Conservation (phyloP, 257 asterid species). For the Jasminum sambac region DNA sequence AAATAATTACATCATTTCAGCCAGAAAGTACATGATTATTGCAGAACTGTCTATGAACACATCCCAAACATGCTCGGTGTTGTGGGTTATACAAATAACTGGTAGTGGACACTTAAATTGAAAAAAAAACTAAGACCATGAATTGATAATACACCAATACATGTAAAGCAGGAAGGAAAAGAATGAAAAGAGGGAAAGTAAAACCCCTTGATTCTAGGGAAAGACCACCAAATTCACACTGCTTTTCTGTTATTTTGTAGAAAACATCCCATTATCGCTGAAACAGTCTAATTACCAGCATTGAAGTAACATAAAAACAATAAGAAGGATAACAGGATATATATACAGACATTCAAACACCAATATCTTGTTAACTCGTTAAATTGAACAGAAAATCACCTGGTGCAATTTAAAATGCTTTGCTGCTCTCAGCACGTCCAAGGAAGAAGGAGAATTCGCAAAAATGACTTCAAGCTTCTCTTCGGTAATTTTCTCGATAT, state of each 20-base stretch:
- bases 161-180: background rate
- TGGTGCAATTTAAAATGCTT: conserved; percentile 78
- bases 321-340: background rate
- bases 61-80: background rate
- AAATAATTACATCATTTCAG: background rate
- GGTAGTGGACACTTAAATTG: background rate
- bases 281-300: background rate
- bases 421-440: conserved; percentile 84
- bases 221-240: background rate
- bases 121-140: background rate
- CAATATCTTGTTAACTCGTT: background rate
- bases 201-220: background rate
- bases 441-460: conserved; percentile 74
- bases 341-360: background rate
- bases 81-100: background rate
- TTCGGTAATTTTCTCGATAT: conserved; percentile 62
- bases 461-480: conserved; percentile 58
- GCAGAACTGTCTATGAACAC: too few species aligned
- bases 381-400: conserved; percentile 38
- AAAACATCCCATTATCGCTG: background rate
- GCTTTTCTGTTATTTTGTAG: background rate
- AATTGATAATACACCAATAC: background rate
- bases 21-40: background rate
- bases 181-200: background rate
- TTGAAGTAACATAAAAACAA: background rate